These are phyloP conservation scores for Huntiella omanensis DNA, from an alignment of 2,329 filamentous ascomycete species.

Conservation along the genomic window DNA sequence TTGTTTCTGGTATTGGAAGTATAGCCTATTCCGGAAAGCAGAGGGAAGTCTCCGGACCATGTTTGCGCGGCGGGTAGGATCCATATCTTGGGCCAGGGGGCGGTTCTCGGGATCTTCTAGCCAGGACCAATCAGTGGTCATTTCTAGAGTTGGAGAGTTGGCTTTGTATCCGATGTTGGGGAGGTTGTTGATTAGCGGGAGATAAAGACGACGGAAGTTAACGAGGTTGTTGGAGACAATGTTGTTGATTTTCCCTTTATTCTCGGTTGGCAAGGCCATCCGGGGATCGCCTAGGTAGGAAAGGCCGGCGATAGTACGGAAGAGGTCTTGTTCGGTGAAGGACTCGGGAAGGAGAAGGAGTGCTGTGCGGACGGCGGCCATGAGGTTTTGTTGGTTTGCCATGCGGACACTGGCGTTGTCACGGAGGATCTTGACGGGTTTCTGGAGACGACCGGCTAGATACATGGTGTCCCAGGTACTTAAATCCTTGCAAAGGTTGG, in stretches of 20 bases:
- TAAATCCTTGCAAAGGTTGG: conserved; percentile 73
- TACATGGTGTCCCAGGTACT: conserved; percentile 88
- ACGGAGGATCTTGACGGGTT: conserved; percentile 91
- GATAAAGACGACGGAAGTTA: conserved; percentile 82
- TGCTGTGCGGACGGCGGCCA: conserved; percentile 78
- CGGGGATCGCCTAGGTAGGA: conserved; percentile 94
- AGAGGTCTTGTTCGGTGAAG: conserved; percentile 77
- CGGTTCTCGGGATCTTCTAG: conserved; percentile 37
- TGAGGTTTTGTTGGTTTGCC: conserved; percentile 87
- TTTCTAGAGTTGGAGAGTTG: conserved; percentile 39
- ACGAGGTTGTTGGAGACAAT: conserved; percentile 83
- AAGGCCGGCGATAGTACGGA: conserved; percentile 76
- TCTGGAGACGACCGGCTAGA: conserved; percentile 87
- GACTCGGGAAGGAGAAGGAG: conserved; percentile 65
- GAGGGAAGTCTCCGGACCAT: conserved; percentile 88
- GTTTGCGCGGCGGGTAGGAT: conserved; percentile 73
- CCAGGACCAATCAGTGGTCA: conserved; percentile 27
- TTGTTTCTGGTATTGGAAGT: conserved; percentile 87
- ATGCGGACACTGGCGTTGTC: conserved; percentile 85
- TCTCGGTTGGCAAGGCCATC: conserved; percentile 78
- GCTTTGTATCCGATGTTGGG: conserved; percentile 73
- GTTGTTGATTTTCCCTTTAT: conserved; percentile 80
- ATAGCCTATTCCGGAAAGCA: conserved; percentile 71
- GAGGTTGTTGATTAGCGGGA: conserved; percentile 71
- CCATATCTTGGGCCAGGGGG: conserved; percentile 72